Evolutionary conservation across 108 stramenopile species (phyloP).

Genomic region (Cyclostephanos tholiformis): DNA sequence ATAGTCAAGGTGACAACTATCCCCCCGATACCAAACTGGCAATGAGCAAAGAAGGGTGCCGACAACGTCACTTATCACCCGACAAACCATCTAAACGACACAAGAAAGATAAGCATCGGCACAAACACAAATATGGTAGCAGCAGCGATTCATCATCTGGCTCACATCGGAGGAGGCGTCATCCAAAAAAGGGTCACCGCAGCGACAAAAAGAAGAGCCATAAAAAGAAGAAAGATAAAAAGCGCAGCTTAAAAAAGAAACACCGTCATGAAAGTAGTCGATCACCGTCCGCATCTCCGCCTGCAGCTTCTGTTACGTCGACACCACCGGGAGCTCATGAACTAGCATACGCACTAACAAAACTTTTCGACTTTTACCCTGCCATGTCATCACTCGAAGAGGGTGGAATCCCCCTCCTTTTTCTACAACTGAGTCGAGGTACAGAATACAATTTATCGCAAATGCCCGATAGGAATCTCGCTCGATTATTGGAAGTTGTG

Average conservation of each 20-base stretch:
- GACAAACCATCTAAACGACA: conserved; percentile 10
- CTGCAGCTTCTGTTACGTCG: conserved; percentile 20
- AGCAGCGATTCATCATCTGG: conserved; percentile 9
- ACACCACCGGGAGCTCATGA: conserved; percentile 49
- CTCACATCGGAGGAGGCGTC: conserved; percentile 15
- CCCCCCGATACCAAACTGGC: conserved; percentile 8
- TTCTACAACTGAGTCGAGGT: conserved; percentile 40
- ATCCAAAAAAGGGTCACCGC: conserved; percentile 29
- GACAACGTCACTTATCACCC: background rate
- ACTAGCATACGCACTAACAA: conserved; percentile 39
- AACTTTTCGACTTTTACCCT: conserved; percentile 43
- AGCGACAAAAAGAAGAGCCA: conserved; percentile 32
- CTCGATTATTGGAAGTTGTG: conserved; percentile 38
- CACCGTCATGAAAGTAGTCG: conserved; percentile 13
- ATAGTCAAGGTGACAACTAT: background rate
- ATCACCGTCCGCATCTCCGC: conserved; percentile 12
- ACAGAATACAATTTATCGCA: conserved; percentile 48
- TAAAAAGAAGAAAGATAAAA: conserved; percentile 38
- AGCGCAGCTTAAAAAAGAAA: conserved; percentile 27
- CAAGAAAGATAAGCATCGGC: conserved; percentile 21
- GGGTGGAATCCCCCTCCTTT: conserved; percentile 44
- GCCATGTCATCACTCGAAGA: conserved; percentile 45
- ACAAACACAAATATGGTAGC: conserved; percentile 10
- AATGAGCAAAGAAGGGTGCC: conserved; percentile 11
- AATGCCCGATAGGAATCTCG: conserved; percentile 49